Conservation (phyloP, 1,139 yeast genomes). For the Pichia sorboxylosa region DNA sequence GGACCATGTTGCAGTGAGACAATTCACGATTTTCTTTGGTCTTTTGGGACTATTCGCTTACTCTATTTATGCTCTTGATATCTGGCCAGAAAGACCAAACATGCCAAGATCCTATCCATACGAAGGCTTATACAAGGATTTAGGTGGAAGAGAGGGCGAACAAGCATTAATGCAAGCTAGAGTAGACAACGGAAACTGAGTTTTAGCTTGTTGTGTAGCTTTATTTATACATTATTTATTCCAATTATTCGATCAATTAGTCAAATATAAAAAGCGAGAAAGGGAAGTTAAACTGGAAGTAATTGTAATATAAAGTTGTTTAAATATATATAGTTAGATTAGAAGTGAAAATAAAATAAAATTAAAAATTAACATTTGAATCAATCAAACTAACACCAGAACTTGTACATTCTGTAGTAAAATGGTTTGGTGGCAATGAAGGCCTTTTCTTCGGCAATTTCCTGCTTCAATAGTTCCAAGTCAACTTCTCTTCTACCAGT, state of each 20-base stretch:
- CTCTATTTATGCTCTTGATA: conserved; percentile 30
- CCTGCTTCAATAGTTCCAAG: conserved; percentile 46
- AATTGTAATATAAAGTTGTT: too few relatives aligned
- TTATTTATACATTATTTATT: too few relatives aligned
- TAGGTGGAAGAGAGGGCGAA: conserved; percentile 51
- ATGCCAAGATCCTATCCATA: conserved; percentile 67
- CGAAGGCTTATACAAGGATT: conserved; percentile 62
- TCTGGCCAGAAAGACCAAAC: conserved; percentile 68
- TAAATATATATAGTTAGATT: too few relatives aligned
- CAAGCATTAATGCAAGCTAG: conserved; percentile 32
- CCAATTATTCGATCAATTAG: neutral
- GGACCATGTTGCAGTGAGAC: conserved; percentile 49
- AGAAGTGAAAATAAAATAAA: too few relatives aligned
- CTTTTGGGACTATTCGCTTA: conserved; percentile 45
- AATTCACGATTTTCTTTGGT: conserved; percentile 41
- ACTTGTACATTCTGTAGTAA: conserved; percentile 34
- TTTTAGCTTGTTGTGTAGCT: too few relatives aligned
- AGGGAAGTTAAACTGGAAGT: too few relatives aligned
- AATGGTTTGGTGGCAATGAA: conserved; percentile 36
- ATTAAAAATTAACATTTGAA: too few relatives aligned
- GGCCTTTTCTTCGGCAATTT: conserved; percentile 45
- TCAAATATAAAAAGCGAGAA: neutral
- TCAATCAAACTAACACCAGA: conserved; percentile 50
- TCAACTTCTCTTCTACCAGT: conserved; percentile 55
- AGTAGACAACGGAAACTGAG: conserved; percentile 21